Evolutionary conservation across 2,329 filamentous ascomycete species (phyloP), one percentile per base, ranked within the genome.

Genomic region (Lecanicillium sp.): DNA sequence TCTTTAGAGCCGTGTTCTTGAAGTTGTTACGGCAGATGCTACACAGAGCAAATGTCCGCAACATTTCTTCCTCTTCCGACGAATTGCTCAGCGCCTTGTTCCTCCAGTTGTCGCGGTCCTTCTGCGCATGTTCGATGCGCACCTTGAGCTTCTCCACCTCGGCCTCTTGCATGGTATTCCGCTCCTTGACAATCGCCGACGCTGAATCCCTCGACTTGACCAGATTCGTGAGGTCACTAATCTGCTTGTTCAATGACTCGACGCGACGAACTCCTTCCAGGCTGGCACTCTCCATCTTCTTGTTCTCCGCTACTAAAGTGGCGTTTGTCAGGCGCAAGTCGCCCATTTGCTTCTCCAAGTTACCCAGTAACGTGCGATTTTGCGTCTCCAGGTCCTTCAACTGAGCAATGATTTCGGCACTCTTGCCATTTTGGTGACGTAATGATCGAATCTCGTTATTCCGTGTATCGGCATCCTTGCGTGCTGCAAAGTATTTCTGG

Each of bases 401-500:
- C 56, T 95, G 87, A 1, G 89, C 79, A 35, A 98, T 90, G 51
- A 97, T 94, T 62, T 97, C 93, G 0, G 89, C 90, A 49, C 87
- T 94, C 68, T 95, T 95, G 40, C 80, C 77, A 61, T 91, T 94
- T 64, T 97, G 90, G 52, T 82, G 76, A 52, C 89, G 83, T 50
- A 96, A 71, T 3, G 84, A 79, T 56, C 87, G 78, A 39, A 94
- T 84, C 67, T 97, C 91, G 50, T 79, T 76, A 50, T 90, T 85
- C 43, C 89, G 79, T 37, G 86, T 84, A 60, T 97, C 91, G 61
- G 91, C 94, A 56, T 90, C 86, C 63, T 95, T 96, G 75, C 95
- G 90, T 8, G 90, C 89, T 1, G 87, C 88, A 65, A 97, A 97
- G 63, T 95, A 98, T 67, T 97, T 97, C 62, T 97, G 91, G 60